Evolutionary conservation across 2,329 filamentous ascomycete species (phyloP).

Genomic region (Waltergamsia citrina): DNA sequence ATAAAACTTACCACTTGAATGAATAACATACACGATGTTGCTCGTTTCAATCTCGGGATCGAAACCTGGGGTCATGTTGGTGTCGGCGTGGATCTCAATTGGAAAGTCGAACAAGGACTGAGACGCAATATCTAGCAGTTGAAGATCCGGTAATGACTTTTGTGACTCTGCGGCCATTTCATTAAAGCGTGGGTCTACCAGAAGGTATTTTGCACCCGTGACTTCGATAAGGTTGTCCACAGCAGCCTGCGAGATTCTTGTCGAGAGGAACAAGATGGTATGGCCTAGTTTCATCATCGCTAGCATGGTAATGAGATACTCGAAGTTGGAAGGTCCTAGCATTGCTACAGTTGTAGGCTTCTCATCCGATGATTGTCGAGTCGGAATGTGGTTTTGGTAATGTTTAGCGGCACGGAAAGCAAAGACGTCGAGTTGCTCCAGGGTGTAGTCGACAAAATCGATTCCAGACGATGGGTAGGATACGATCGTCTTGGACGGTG

Average conservation of each 20-base stretch:
- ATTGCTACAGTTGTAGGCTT: constrained; percentile 32
- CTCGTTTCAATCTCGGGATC: constrained; percentile 9
- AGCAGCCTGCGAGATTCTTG: constrained; percentile 20
- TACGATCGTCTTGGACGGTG: constrained; percentile 22
- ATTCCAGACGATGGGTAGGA: constrained; percentile 33
- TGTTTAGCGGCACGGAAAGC: constrained; percentile 15
- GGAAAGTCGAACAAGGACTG: constrained; percentile 14
- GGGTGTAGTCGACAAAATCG: constrained; percentile 35
- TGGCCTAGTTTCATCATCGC: constrained; percentile 46
- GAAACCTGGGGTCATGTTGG: constrained; percentile 11
- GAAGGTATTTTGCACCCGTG: constrained; percentile 14
- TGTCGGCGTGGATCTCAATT: constrained; percentile 4
- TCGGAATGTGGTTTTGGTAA: constrained; percentile 12
- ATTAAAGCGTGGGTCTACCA: constrained; percentile 13
- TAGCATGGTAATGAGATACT: constrained; percentile 43
- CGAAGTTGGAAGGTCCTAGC: constrained; percentile 41
- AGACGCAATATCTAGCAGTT: constrained; percentile 15
- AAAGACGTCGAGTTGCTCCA: constrained; percentile 32
- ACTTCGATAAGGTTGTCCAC: constrained; percentile 16
- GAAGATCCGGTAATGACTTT: constrained; percentile 8
- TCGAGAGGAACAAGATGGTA: constrained; percentile 29
- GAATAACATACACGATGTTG: constrained; percentile 18
- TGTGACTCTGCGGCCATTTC: constrained; percentile 11
- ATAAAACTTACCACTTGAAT: constrained; percentile 18
- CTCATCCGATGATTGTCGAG: constrained; percentile 11